Evolutionary conservation across 192 early-diverging fungal genomes (phyloP).

Genomic region (Coemansia sp.): DNA sequence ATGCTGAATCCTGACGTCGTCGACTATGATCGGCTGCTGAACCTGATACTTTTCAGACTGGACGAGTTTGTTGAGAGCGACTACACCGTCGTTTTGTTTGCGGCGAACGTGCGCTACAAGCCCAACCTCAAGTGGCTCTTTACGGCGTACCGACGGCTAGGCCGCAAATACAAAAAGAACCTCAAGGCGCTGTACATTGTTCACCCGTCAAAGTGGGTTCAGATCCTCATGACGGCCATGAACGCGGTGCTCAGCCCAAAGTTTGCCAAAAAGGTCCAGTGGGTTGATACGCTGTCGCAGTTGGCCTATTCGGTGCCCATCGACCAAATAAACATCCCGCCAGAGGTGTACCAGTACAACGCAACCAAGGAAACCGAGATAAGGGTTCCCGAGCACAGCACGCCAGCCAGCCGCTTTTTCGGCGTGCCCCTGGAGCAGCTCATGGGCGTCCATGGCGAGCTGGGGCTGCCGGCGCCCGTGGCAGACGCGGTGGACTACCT

Average conservation of each 20-base stretch:
- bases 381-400: conserved; percentile 39
- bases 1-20: conserved; percentile 80
- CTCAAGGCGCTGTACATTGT: conserved; percentile 89
- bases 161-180: conserved; percentile 92
- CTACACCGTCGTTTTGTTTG: conserved; percentile 86
- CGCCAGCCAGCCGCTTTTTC: conserved; percentile 60
- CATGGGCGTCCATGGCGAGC: conserved; percentile 71
- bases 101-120: conserved; percentile 70
- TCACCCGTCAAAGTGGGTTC: conserved; percentile 82
- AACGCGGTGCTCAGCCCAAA: conserved; percentile 88
- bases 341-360: conserved; percentile 51
- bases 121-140: conserved; percentile 84
- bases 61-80: conserved; percentile 86
- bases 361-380: conserved; percentile 46
- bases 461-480: conserved; percentile 73
- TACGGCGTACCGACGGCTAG: conserved; percentile 77
- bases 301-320: conserved; percentile 67
- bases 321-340: conserved; percentile 74
- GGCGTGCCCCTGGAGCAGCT: conserved; percentile 69
- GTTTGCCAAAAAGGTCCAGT: conserved; percentile 82
- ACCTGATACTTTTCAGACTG: conserved; percentile 59
- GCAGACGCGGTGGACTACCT: conserved; percentile 71
- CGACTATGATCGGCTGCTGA: conserved; percentile 81
- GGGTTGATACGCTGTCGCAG: conserved; percentile 68
- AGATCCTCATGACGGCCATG: conserved; percentile 80